Conservation (phyloP, 2,329 filamentous ascomycete species). For the Aspergillus sp. region DNA sequence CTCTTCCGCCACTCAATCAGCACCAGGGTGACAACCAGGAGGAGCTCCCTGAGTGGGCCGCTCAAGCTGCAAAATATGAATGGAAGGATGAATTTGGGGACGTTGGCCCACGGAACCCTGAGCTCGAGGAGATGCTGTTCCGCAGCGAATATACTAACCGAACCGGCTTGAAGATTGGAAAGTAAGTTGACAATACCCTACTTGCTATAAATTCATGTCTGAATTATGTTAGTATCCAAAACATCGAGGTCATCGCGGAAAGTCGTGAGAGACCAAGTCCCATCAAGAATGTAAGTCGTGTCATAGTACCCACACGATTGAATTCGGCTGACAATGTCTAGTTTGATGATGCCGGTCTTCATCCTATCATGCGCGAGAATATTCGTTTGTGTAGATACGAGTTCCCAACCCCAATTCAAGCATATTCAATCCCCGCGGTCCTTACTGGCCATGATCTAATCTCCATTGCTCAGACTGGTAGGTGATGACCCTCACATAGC, state of each 20-base stretch:
- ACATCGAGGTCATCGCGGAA: conserved; percentile 55
- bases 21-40: conserved; percentile 23
- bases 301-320: neutral
- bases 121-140: conserved; percentile 77
- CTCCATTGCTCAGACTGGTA: conserved; percentile 89
- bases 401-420: conserved; percentile 81
- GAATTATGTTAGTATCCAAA: conserved; percentile 40
- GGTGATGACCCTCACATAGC: conserved; percentile 32
- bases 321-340: conserved; percentile 35
- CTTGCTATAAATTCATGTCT: neutral
- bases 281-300: conserved; percentile 51
- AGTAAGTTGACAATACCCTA: conserved; percentile 48
- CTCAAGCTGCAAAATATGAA: conserved; percentile 70
- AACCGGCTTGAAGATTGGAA: conserved; percentile 65
- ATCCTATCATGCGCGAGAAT: conserved; percentile 80
- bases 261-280: conserved; percentile 51
- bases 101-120: conserved; percentile 69
- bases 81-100: conserved; percentile 87
- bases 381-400: conserved; percentile 71
- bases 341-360: conserved; percentile 79
- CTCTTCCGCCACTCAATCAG: conserved; percentile 13
- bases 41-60: conserved; percentile 50
- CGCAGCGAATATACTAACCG: conserved; percentile 54
- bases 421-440: conserved; percentile 79
- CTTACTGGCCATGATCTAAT: conserved; percentile 77